These are phyloP conservation scores for Sordariomycetes sp. DNA, from an alignment of 2,329 filamentous ascomycete species.

Conservation along the genomic window DNA sequence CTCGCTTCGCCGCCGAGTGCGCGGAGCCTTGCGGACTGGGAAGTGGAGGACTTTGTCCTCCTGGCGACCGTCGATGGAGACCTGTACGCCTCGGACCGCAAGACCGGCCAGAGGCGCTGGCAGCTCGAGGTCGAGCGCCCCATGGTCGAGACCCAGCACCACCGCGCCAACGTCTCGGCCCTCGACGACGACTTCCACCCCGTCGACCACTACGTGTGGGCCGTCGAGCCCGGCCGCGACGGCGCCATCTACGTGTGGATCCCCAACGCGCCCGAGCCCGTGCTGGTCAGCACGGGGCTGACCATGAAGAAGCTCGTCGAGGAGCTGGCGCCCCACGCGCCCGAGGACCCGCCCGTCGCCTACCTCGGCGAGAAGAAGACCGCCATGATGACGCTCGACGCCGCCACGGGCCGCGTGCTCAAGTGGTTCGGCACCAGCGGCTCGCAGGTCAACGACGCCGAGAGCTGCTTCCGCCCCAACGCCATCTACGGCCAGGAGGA, in stretches of 20 bases:
- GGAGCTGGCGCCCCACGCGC: conserved; percentile 65
- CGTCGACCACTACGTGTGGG: conserved; percentile 86
- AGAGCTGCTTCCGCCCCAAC: conserved; percentile 64
- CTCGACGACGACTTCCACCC: conserved; percentile 47
- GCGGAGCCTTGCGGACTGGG: conserved; percentile 98
- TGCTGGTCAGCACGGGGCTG: conserved; percentile 55
- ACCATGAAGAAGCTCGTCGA: conserved; percentile 86
- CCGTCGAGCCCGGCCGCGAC: conserved; percentile 83
- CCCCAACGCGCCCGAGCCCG: conserved; percentile 43
- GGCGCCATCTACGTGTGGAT: conserved; percentile 82
- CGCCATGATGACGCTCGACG: conserved; percentile 80
- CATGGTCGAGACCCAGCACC: conserved; percentile 83
- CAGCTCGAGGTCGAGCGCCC: conserved; percentile 73
- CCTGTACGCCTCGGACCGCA: conserved; percentile 82
- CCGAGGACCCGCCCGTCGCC: conserved; percentile 65
- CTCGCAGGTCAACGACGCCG: conserved; percentile 54
- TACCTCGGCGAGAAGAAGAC: conserved; percentile 91
- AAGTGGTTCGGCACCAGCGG: conserved; percentile 75
- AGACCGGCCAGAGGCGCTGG: conserved; percentile 78
- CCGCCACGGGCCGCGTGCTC: conserved; percentile 68
- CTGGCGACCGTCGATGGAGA: conserved; percentile 99
- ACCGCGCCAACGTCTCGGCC: conserved; percentile 56
- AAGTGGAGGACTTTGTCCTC: conserved; percentile 99
- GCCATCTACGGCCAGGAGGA: conserved; percentile 60
- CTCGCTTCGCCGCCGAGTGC: conserved; percentile 79